Evolutionary conservation across 176 grass and related monocot species (phyloP), one percentile per base, ranked within the genome.

Genomic region (Dactylis glomerata): DNA sequence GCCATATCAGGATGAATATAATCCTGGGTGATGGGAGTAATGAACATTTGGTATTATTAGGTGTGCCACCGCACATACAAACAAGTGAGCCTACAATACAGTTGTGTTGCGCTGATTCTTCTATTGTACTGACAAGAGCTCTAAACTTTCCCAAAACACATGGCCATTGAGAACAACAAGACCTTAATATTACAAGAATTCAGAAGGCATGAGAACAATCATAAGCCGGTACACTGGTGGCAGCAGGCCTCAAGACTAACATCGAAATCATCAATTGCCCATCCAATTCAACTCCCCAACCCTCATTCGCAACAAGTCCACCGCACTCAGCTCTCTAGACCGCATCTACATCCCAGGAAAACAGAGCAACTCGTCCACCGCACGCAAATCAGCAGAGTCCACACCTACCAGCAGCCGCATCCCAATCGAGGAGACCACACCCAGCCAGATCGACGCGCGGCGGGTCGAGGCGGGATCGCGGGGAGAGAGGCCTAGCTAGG

Each of bases 1-100:
- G 89, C 96, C 96, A 99, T 28, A 99, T 89, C 2, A 93, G 96
- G 38, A 84, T 56, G 79, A 99, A 99, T 78, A 96, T 92, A 82
- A 94, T 79, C 96, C 96, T 99, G 73, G 63, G 70, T n/a, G 10
- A 36, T 23, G 8, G 3, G 68, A 81, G 45, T 8, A 32, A 78
- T 87, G 65, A 82, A 20, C 68, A 86, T 86, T 19, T 34, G 24
- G 14, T 14, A 12, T 30, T n/a, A n/a, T n/a, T 55, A 75, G 9
- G 17, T 52, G 57, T 27, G 23, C 8, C 26, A 23, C 8, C 74
- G 15, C 38, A 22, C 16, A 73, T n/a, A 14, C 12, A 66, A 73
- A 83, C 19, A 9, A 22, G 73, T 14, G 16, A 32, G 57, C 33
- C 6, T 23, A 15, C 20, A 77, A 37, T 42, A 24, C 14, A 32